Evolutionary conservation across 495 filamentous ascomycete genomes (phyloP), one percentile per base, ranked within the genome.

Genomic region (Podospora australis): DNA sequence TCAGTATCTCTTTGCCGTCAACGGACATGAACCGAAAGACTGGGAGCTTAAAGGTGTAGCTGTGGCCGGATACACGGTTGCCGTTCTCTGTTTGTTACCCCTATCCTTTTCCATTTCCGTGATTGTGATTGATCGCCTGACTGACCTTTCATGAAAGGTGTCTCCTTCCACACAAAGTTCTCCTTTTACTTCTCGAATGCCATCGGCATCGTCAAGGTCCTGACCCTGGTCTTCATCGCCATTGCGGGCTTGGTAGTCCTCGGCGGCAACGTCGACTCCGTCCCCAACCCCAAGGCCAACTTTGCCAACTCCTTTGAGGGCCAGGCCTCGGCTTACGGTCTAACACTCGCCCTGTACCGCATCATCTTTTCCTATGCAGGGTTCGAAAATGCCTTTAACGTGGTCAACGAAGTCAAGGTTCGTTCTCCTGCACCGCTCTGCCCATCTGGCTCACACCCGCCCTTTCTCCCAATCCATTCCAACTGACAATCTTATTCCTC

Each of bases 21-120:
- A 60, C 6, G 72, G 72, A 2, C 46, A 65, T 4, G 60, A 63
- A 0, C 71, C 72, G 3, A 76, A 73, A 0, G 59, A 64, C 10
- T 84, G 81, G 82, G 56, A 84, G 56, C 52, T 75, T 14, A 83
- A 83, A 59, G 82, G 81, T 3, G 75, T 83, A 9, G 81, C 81
- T 4, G 60, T 83, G 24, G 81, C 75, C 9, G 70, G 64, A 5
- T 82, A 81, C 49, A 82, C 74, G 1, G 59, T 81, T 4, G 75
- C 78, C 16, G 57, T 71, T 7, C 46, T 83, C 7, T 58, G 72
- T 73, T 40, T 29, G 13, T n/a, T 7, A 6, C 28, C 7, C 28
- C 28, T 7, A 30, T 30, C 28, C n/a, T 30, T 30, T 30, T 13
- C 13, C 26, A 6, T 30, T 30, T 30, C 13, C 13, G 26, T 6